phyloP scores from a whole-genome alignment of 176 grass and related monocot genomes.

The Thalia dealbata region DNA sequence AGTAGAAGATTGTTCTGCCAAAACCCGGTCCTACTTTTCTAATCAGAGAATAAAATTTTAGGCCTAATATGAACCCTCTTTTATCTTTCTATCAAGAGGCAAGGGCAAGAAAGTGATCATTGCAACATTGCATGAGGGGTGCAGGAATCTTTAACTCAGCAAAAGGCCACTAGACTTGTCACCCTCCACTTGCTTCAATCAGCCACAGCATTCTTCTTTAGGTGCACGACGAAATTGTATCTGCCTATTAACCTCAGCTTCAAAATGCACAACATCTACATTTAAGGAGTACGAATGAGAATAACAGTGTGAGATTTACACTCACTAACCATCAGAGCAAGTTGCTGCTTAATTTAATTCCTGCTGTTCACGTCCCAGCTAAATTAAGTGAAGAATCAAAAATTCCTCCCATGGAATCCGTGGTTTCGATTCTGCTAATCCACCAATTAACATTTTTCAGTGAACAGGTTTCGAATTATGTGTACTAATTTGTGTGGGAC shows the following conservation, averaged over 20 bases:
- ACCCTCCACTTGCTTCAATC: neutral
- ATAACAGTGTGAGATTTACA: no score
- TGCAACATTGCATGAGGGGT: conserved; percentile 3
- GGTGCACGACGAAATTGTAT: no score
- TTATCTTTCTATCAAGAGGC: neutral
- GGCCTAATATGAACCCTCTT: neutral
- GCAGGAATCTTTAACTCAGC: neutral
- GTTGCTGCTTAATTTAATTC: neutral
- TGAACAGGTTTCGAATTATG: no score
- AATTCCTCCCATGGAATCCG: neutral
- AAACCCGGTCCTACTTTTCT: neutral
- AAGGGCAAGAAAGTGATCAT: neutral
- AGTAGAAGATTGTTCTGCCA: neutral
- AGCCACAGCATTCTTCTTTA: neutral
- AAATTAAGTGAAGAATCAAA: neutral
- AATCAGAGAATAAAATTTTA: neutral
- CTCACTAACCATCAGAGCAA: neutral
- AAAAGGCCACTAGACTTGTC: neutral
- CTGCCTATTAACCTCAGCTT: no score
- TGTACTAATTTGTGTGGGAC: no score
- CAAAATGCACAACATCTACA: no score
- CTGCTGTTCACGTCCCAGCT: neutral
- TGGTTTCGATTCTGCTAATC: no score
- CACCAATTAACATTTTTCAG: no score
- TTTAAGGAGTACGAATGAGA: no score